A percentile compares a stretch with the other conserved stretches of the same genome.
These are phyloP conservation scores for Alternaria gansuensis DNA, from an alignment of 2,329 filamentous ascomycete genomes.

Conservation along the genomic window DNA sequence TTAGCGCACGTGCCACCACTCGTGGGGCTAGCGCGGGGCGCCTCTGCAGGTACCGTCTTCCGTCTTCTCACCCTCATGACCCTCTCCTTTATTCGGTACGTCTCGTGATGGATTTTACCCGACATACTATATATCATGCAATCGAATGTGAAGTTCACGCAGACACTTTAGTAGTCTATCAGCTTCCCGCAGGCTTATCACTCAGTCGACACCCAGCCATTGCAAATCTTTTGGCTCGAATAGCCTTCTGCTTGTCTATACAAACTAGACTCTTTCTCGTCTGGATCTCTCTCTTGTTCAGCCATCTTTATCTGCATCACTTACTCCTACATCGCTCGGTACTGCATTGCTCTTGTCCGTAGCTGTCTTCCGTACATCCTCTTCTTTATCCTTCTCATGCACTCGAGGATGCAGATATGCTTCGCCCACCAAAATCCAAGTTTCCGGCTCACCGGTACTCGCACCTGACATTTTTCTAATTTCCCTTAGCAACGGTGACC, in stretches of 20 bases:
- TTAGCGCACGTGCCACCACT: conserved; percentile 17
- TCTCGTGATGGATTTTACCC: not conserved
- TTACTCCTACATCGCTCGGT: not conserved
- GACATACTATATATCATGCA: not conserved
- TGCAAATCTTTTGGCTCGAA: no score
- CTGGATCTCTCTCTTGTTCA: no score
- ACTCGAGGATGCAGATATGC: conserved; percentile 19
- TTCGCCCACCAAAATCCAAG: conserved; percentile 18
- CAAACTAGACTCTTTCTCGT: no score
- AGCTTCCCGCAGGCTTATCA: no score
- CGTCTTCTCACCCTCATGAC: not conserved
- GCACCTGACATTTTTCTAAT: not conserved
- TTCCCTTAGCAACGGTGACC: conserved; percentile 2
- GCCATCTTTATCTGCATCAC: no score
- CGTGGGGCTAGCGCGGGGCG: conserved; percentile 17
- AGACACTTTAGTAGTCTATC: no score
- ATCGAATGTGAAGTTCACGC: no score
- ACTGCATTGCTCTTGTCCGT: no score
- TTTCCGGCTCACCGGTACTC: not conserved
- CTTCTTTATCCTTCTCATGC: not conserved
- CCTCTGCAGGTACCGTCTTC: not conserved
- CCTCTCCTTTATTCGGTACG: not conserved
- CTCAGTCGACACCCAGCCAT: no score
- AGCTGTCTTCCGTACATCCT: not conserved
- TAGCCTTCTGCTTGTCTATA: no score